Evolutionary conservation across 176 grass and related monocot species (phyloP), one percentile per base, ranked within the genome.

Genomic region (Carex littledalei): DNA sequence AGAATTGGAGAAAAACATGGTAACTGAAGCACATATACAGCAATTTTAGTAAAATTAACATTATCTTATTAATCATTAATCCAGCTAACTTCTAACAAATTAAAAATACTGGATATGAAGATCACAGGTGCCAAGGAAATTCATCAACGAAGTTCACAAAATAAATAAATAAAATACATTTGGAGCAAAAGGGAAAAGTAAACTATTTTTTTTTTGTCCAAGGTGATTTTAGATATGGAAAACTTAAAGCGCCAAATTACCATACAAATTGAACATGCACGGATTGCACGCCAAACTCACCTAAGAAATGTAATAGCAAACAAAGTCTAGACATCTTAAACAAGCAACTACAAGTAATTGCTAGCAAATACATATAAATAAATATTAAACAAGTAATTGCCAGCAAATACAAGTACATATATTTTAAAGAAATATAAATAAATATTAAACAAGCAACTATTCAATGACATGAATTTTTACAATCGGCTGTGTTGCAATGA

Each of bases 381-480:
- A 29, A 29, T 29, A 29, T 1, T 29, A 29, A 78, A 20, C 15
- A 72, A 72, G 53, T 26, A 29, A 29, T 29, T 29, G 29, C 29
- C 29, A 29, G 29, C 29, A 29, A 29, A 29, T 29, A 29, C 29
- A 29, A 29, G 29, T 29, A 29, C 29, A 29, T 29, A 29, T 29
- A 29, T 29, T 29, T 29, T 29, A 29, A 1, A 29, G 29, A 29
- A 29, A 29, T 29, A 29, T 29, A 29, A 29, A 29, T 29, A 29
- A 29, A 29, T 29, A 29, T 29, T 29, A 29, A 78, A 20, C 15
- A 72, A 72, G 53, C 50, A 79, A 34, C 11, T 41, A 83, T 67
- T 47, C 20, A 85, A 87, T 76, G 65, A 80, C 52, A 13, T 85
- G 75, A 85, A 88, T 91, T 57, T 69, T 26, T 54, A 92, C 64